Conservation (phyloP, 306 rosid species). For the Casuarina cunninghamiana region DNA sequence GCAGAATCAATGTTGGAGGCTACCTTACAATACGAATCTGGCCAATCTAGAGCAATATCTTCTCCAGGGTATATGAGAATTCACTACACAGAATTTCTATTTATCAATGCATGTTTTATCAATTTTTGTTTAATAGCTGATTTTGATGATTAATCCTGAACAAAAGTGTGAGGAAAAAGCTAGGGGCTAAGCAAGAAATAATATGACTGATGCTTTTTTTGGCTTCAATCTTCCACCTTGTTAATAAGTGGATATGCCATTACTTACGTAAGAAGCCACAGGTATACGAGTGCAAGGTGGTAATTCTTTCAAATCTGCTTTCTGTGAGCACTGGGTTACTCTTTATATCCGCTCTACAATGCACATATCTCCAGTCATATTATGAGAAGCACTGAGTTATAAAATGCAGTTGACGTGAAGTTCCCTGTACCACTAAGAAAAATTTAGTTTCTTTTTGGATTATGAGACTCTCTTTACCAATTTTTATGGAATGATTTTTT, state of each 20-base stretch:
- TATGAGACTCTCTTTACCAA: background rate
- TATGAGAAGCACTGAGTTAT: background rate
- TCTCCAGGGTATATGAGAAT: constrained; percentile 66
- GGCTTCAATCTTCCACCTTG: constrained; percentile 1
- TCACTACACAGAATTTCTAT: constrained; percentile 16
- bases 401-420: background rate
- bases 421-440: too few species aligned
- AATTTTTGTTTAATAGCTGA: constrained; percentile 12
- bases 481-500: background rate
- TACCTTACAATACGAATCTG: constrained; percentile 93
- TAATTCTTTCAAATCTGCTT: background rate
- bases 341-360: background rate
- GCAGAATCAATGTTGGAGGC: constrained; percentile 96
- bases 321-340: background rate
- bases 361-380: background rate
- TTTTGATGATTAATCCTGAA: background rate
- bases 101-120: constrained; percentile 21
- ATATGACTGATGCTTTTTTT: background rate
- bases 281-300: background rate
- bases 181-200: background rate
- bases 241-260: background rate
- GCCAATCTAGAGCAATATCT: constrained; percentile 74
- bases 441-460: background rate
- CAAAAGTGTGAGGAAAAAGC: background rate
- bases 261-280: background rate